Evolutionary conservation across 208 protist genomes (phyloP), one percentile per base, ranked within the genome.

Genomic region (Tritrichomonas foetus): DNA sequence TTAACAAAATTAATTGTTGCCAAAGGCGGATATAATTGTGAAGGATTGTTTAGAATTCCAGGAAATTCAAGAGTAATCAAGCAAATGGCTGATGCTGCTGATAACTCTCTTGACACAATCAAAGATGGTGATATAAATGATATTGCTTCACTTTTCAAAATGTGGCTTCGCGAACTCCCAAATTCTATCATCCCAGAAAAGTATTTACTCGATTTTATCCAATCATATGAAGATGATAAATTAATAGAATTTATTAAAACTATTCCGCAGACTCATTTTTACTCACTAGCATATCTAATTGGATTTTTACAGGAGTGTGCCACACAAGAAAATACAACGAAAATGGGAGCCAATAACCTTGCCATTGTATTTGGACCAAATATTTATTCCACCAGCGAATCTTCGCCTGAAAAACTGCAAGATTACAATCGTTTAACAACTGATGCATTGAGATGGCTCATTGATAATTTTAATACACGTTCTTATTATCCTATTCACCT

Each of bases 281-380:
- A 30, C 14, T 47, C 41, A 47, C 20, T 82, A 3, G 74, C 16
- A n/a, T 82, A 82, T 53, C 50, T 82, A 30, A 82, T 82, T 30
- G 74, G 74, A 20, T 82, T 82, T 36, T 82, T 82, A 36, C 33
- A 50, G 41, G 41, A 82, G 30, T 16, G 47, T 36, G 30, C 41
- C 11, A 9, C 16, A 36, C 14, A 47, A 5, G n/a, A 82, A 11
- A 25, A 82, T 9, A 82, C 14, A 14, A 82, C 74, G 1, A 82
- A 82, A 44, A 82, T 82, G 74, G 74, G 41, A 33, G 41, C 39
- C 0, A 82, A 82, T 20, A 82, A 82, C 41, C 8, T 82, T 20
- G 74, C 74, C 16, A 82, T 82, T 25, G 74, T 82, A 3, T 82
- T 82, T 36, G 36, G 41, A 53, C 74, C 74, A n/a, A 82, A 82